Percentiles rank a stretch among this genome's conserved stretches.
phyloP scores from a whole-genome alignment of 345 rosid genomes.

The Aquilaria sinensis region DNA sequence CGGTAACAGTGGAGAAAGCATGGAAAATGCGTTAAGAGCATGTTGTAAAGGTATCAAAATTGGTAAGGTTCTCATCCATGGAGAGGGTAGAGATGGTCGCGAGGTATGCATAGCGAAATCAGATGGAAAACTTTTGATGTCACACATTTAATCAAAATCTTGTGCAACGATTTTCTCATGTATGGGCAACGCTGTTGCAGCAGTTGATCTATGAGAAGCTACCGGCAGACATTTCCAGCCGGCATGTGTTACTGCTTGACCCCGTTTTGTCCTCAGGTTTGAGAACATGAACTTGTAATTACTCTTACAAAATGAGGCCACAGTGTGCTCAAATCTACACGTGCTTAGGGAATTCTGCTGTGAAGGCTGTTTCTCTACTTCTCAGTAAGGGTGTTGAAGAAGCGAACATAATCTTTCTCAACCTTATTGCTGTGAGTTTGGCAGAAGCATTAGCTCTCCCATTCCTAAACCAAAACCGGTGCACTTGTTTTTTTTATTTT shows the following conservation, averaged over 20 bases:
- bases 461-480: no score
- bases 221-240: constrained; percentile 78
- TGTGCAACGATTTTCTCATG: neutral
- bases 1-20: constrained; percentile 77
- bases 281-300: constrained; percentile 4
- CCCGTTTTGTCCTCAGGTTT: constrained; percentile 96
- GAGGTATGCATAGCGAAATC: constrained; percentile 43
- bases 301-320: neutral
- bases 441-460: no score
- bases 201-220: constrained; percentile 93
- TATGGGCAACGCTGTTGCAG: constrained; percentile 13
- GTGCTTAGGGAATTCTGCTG: constrained; percentile 65
- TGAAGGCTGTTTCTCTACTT: constrained; percentile 68
- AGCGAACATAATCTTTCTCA: constrained; percentile 79
- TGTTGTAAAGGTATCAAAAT: constrained; percentile 93
- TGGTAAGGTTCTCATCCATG: constrained; percentile 82
- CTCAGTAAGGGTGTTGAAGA: constrained; percentile 83
- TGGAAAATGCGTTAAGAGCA: constrained; percentile 93
- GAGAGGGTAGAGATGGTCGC: constrained; percentile 64
- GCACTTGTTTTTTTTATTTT: neutral
- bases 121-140: neutral
- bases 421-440: constrained; percentile 76
- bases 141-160: neutral
- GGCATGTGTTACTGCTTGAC: constrained; percentile 76
- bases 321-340: constrained; percentile 11